Evolutionary conservation across 768 basidiomycete species (phyloP).

Genomic region (Filobasidium floriforme): DNA sequence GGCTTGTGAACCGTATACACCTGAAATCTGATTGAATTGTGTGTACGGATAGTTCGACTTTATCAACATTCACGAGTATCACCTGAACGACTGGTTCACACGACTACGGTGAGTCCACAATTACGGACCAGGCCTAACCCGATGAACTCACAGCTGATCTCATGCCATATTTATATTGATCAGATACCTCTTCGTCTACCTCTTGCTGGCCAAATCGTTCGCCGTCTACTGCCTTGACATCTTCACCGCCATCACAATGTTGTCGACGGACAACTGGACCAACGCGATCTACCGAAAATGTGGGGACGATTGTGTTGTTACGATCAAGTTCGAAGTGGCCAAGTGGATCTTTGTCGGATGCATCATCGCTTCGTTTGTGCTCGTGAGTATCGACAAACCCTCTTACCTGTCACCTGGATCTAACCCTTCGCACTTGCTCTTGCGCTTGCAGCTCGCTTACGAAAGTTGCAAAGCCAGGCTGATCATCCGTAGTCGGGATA

Average conservation of each 20-base stretch:
- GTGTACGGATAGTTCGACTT: conserved; percentile 73
- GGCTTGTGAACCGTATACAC: too few relatives aligned
- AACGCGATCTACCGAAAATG: conserved; percentile 82
- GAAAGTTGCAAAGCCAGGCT: conserved; percentile 86
- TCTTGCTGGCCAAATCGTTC: conserved; percentile 89
- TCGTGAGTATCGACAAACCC: conserved; percentile 54
- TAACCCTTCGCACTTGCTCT: too few relatives aligned
- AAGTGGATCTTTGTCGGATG: conserved; percentile 97
- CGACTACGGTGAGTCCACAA: conserved; percentile 64
- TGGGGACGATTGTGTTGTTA: conserved; percentile 63
- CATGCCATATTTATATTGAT: background rate
- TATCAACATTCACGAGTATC: conserved; percentile 85
- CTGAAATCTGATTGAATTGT: too few relatives aligned
- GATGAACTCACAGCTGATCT: background rate
- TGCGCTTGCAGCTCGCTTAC: conserved; percentile 63
- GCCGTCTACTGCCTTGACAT: conserved; percentile 96
- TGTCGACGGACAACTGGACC: conserved; percentile 81
- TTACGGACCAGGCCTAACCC: background rate
- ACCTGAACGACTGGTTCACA: conserved; percentile 75
- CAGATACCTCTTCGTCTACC: conserved; percentile 88
- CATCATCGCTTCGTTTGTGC: conserved; percentile 94
- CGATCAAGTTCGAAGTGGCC: conserved; percentile 72
- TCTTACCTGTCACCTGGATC: background rate
- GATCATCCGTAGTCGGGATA: conserved; percentile 91
- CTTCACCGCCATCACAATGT: conserved; percentile 94